Percentiles rank a stretch among this genome's conserved stretches.
These are phyloP conservation scores for Euclidium syriacum DNA, from an alignment of 345 rosid genomes.

Conservation along the genomic window DNA sequence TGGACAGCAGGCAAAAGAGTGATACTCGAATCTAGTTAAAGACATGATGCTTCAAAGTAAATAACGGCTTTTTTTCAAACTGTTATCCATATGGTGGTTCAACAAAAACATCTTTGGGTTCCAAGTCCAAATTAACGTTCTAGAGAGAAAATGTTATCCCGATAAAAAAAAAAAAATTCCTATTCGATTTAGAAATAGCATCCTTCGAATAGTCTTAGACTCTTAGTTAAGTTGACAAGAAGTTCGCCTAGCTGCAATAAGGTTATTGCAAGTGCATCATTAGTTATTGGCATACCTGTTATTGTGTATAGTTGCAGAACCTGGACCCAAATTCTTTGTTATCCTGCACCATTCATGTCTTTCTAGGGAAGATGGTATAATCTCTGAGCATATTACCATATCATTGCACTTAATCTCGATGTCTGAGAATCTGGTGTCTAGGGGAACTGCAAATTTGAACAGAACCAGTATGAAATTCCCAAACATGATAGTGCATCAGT, in stretches of 20 bases:
- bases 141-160: not conserved
- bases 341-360: constrained; percentile 84
- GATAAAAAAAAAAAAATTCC: not conserved
- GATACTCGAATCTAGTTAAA: not conserved
- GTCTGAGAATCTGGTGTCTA: constrained; percentile 53
- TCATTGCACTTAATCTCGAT: constrained; percentile 60
- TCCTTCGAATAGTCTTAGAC: not conserved
- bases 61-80: not conserved
- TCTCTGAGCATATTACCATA: constrained; percentile 51
- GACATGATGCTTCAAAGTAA: not conserved
- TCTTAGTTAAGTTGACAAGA: not conserved
- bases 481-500: not conserved
- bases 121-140: not conserved
- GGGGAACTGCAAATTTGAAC: constrained; percentile 50
- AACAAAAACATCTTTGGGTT: too few relatives aligned
- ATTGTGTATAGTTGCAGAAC: constrained; percentile 61
- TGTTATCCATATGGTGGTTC: too few relatives aligned
- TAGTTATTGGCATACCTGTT: constrained; percentile 37
- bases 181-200: too few relatives aligned
- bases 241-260: not conserved
- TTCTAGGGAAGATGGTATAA: constrained; percentile 38
- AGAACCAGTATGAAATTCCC: not conserved
- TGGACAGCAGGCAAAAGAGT: not conserved
- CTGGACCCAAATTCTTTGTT: constrained; percentile 46
- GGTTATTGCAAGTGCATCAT: not conserved